These are phyloP conservation scores for Oleoguttula mirabilis DNA, from an alignment of 495 filamentous ascomycete species.

Conservation along the genomic window DNA sequence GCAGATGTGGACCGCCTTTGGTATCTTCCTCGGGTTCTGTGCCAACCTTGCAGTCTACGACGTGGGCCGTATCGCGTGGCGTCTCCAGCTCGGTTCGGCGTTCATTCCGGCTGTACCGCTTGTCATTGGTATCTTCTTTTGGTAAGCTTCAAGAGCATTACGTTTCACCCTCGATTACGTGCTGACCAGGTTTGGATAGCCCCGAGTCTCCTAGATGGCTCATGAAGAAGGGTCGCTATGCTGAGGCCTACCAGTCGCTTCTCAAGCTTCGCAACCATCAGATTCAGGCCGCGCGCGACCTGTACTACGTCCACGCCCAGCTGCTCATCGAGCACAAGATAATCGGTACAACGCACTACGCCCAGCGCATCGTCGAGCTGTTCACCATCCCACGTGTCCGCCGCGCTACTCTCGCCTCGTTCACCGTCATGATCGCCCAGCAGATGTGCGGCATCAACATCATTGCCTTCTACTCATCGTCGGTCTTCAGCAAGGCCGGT, in stretches of 20 bases:
- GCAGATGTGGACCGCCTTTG: conserved; percentile 80
- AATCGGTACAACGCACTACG: conserved; percentile 33
- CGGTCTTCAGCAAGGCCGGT: conserved; percentile 56
- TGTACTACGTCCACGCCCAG: conserved; percentile 60
- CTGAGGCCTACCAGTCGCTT: conserved; percentile 35
- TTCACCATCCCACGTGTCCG: conserved; percentile 59
- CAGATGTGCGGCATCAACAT: conserved; percentile 81
- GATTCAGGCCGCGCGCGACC: conserved; percentile 62
- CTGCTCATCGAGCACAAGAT: conserved; percentile 32
- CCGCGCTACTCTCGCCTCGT: conserved; percentile 53
- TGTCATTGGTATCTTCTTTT: conserved; percentile 52
- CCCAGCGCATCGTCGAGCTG: conserved; percentile 47
- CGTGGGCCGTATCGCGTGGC: conserved; percentile 42
- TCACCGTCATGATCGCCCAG: conserved; percentile 56
- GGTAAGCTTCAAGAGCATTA: conserved; percentile 64
- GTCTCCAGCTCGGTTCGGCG: conserved; percentile 65
- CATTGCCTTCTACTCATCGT: conserved; percentile 75
- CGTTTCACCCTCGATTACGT: no score
- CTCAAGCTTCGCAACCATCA: conserved; percentile 44
- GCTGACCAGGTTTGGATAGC: no score
- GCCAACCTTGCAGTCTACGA: conserved; percentile 57
- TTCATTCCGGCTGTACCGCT: conserved; percentile 64
- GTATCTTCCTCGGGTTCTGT: conserved; percentile 44
- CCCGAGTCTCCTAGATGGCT: conserved; percentile 37
- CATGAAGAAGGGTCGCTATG: conserved; percentile 46